Evolutionary conservation across 1,284 basidiomycete genomes (phyloP).

Genomic region (Heterobasidion parviporum): DNA sequence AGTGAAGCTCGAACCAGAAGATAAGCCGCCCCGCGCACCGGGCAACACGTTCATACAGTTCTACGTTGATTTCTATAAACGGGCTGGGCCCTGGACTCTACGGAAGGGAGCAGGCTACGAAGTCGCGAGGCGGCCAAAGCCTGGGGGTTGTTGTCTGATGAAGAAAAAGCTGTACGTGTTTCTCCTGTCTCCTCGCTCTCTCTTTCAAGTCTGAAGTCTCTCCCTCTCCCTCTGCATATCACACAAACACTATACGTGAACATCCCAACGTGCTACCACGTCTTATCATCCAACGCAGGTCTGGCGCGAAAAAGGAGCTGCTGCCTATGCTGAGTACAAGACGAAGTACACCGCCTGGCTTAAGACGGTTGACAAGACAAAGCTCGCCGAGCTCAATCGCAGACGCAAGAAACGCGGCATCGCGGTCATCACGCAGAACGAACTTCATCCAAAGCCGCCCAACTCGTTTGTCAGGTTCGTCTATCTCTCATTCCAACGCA

Average conservation of each 20-base stretch:
- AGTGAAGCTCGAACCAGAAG: neutral
- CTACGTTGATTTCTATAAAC: neutral
- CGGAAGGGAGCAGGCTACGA: neutral
- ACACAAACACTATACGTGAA: neutral
- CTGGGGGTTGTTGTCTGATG: neutral
- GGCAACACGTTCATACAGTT: neutral
- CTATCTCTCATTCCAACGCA: neutral
- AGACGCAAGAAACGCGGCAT: conserved; percentile 1
- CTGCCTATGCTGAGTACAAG: neutral
- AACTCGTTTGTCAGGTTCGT: neutral
- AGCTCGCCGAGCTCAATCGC: conserved; percentile 2
- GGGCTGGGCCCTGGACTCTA: neutral
- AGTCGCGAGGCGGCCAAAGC: neutral
- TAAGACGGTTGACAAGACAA: neutral
- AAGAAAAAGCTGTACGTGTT: no score
- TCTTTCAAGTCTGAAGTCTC: no score
- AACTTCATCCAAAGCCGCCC: neutral
- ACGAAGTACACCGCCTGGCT: neutral
- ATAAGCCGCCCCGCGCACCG: conserved; percentile 2
- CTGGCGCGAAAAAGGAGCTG: neutral
- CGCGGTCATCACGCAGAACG: conserved; percentile 1
- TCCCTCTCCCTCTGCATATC: no score
- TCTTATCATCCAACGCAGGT: conserved; percentile 4
- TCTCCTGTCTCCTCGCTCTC: no score
- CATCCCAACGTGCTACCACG: neutral